A percentile compares a stretch with the other conserved stretches of the same genome.
These are phyloP conservation scores for Lichenothelia convexa DNA, from an alignment of 495 filamentous ascomycete genomes.

Conservation along the genomic window DNA sequence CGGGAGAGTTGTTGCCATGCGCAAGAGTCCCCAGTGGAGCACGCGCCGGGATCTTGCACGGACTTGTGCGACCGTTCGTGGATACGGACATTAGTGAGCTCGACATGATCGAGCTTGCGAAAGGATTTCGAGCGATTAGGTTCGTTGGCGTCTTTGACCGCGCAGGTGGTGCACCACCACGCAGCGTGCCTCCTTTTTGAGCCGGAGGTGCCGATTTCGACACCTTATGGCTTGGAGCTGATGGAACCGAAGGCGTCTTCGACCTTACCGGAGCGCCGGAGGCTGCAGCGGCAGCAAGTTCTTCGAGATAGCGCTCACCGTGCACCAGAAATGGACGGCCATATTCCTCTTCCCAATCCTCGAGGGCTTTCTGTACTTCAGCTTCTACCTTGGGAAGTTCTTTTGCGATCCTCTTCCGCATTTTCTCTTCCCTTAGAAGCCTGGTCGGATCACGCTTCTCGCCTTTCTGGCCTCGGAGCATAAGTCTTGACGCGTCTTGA, in stretches of 20 bases:
- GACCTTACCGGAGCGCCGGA: slow-evolving; percentile 51
- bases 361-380: slow-evolving; percentile 63
- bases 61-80: slow-evolving; percentile 29
- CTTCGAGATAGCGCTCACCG: slow-evolving; percentile 73
- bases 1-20: slow-evolving; percentile 67
- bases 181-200: slow-evolving; percentile 10
- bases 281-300: slow-evolving; percentile 42
- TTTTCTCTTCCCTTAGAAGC: slow-evolving; percentile 92
- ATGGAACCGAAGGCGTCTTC: slow-evolving; percentile 56
- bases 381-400: slow-evolving; percentile 80
- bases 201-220: slow-evolving; percentile 9
- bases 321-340: slow-evolving; percentile 84
- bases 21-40: slow-evolving; percentile 64
- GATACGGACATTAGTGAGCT: slow-evolving; percentile 11
- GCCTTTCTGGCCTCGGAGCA: slow-evolving; percentile 73
- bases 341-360: slow-evolving; percentile 85
- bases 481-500: slow-evolving; percentile 83
- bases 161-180: slow-evolving; percentile 20
- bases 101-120: slow-evolving; percentile 24
- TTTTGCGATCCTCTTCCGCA: slow-evolving; percentile 89
- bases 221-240: slow-evolving; percentile 23
- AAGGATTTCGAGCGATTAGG: slow-evolving; percentile 36
- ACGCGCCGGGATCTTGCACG: slow-evolving; percentile 68
- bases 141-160: slow-evolving; percentile 42
- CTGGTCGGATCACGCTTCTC: slow-evolving; percentile 86